Conservation (phyloP, 495 filamentous ascomycete genomes). For the Friedmanniomyces simplex region DNA sequence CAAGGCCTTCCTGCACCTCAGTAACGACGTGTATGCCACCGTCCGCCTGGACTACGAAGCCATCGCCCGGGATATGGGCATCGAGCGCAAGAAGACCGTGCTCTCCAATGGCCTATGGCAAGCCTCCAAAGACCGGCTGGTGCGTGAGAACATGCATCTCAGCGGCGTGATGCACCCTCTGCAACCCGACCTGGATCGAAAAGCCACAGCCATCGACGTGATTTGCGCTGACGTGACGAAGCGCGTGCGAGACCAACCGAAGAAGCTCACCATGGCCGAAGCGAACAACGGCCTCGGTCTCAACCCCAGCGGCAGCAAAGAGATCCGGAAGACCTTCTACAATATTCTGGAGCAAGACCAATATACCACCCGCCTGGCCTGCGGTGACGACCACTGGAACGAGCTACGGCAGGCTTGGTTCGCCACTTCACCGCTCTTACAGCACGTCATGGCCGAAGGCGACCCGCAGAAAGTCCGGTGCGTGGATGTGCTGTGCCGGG, state of each 20-base stretch:
- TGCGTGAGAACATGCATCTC: constrained; percentile 55
- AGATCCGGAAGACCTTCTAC: constrained; percentile 57
- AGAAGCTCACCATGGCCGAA: constrained; percentile 58
- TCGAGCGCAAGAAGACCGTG: constrained; percentile 60
- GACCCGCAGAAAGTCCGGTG: constrained; percentile 45
- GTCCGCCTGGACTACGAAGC: constrained; percentile 56
- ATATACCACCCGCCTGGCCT: constrained; percentile 63
- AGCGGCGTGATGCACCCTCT: constrained; percentile 51
- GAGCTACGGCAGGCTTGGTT: constrained; percentile 63
- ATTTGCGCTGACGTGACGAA: constrained; percentile 78
- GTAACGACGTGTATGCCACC: constrained; percentile 50
- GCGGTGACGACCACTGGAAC: constrained; percentile 61
- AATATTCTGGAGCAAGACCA: constrained; percentile 54
- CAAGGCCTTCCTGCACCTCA: constrained; percentile 57
- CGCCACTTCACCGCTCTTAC: constrained; percentile 44
- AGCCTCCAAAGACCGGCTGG: constrained; percentile 55
- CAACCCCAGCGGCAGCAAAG: constrained; percentile 59
- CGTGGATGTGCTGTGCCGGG: constrained; percentile 57
- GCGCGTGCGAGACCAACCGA: constrained; percentile 53
- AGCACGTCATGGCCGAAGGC: constrained; percentile 45
- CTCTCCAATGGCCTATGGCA: constrained; percentile 66
- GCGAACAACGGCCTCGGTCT: constrained; percentile 62
- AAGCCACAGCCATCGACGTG: constrained; percentile 58
- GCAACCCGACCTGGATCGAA: constrained; percentile 41
- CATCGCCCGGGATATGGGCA: constrained; percentile 54